phyloP scores from a whole-genome alignment of 1,284 basidiomycete genomes.

The Porphyrellus sp. region DNA sequence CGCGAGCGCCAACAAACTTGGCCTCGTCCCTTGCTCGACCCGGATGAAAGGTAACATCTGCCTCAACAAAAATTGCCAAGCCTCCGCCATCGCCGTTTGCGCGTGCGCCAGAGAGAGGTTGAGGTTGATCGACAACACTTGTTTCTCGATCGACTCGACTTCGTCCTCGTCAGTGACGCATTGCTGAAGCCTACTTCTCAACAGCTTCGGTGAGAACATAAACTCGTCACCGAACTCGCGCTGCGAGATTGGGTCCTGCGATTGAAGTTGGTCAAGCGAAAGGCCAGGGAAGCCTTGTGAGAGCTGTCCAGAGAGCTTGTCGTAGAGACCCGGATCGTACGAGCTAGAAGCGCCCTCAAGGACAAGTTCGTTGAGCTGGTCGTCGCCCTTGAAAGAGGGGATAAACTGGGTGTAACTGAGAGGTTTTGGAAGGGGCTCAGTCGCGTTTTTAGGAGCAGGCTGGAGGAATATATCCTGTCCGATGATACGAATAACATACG shows the following conservation, averaged over 20 bases:
- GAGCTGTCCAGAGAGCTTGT: conserved; percentile 48
- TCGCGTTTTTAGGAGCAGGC: conserved; percentile 38
- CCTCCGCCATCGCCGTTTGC: conserved; percentile 69
- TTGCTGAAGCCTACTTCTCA: conserved; percentile 53
- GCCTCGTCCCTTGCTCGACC: conserved; percentile 51
- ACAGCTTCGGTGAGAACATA: conserved; percentile 57
- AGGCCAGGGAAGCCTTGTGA: conserved; percentile 51
- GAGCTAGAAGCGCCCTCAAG: conserved; percentile 65
- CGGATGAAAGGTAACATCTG: conserved; percentile 64
- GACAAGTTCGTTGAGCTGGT: conserved; percentile 59
- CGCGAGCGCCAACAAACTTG: conserved; percentile 57
- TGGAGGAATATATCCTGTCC: conserved; percentile 68
- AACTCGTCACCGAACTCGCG: conserved; percentile 82
- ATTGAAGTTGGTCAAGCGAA: conserved; percentile 60
- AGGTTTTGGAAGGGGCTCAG: conserved; percentile 43
- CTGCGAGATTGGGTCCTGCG: conserved; percentile 59
- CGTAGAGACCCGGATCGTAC: conserved; percentile 70
- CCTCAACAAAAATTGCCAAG: conserved; percentile 76
- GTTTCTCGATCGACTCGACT: conserved; percentile 48
- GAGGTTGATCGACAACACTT: conserved; percentile 68
- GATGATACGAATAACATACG: conserved; percentile 70
- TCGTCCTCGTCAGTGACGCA: conserved; percentile 42
- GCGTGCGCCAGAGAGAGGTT: conserved; percentile 84
- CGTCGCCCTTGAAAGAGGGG: conserved; percentile 53
- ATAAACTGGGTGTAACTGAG: conserved; percentile 59